Evolutionary conservation across 345 rosid species (phyloP).

Genomic region (Orychophragmus violaceus): DNA sequence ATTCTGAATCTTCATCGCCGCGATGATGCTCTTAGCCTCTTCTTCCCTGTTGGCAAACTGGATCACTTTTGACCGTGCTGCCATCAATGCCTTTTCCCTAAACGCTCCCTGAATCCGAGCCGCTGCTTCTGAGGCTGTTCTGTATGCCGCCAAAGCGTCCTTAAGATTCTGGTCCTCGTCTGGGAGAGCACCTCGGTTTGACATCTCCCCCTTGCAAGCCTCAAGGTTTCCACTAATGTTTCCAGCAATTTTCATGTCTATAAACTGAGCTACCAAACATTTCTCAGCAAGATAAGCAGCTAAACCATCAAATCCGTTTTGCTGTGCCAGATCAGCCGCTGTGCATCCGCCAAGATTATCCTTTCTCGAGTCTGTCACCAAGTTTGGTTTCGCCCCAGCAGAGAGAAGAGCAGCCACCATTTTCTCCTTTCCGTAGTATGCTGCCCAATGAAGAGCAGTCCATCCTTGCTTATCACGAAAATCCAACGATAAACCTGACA

Average conservation of each 20-base stretch:
- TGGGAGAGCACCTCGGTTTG: slow-evolving; percentile 33
- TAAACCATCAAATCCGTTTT: slow-evolving; percentile 68
- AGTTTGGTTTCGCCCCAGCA: slow-evolving; percentile 80
- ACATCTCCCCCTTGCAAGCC: slow-evolving; percentile 34
- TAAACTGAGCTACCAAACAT: slow-evolving; percentile 70
- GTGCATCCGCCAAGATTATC: slow-evolving; percentile 67
- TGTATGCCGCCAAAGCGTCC: slow-evolving; percentile 75
- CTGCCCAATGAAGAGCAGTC: slow-evolving; percentile 99
- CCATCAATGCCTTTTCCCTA: slow-evolving; percentile 70
- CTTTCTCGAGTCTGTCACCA: slow-evolving; percentile 80
- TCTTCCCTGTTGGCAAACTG: slow-evolving; percentile 45
- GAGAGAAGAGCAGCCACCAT: slow-evolving; percentile 91
- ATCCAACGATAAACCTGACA: slow-evolving; percentile 71
- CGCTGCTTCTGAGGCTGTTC: slow-evolving; percentile 90
- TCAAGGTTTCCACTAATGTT: slow-evolving; percentile 63
- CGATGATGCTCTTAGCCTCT: slow-evolving; percentile 67
- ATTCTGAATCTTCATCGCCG: slow-evolving; percentile 92
- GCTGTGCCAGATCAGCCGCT: slow-evolving; percentile 83
- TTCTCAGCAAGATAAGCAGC: slow-evolving; percentile 88
- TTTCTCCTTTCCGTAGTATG: slow-evolving; percentile 79
- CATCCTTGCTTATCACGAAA: slow-evolving; percentile 88
- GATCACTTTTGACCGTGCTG: slow-evolving; percentile 41
- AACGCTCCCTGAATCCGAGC: slow-evolving; percentile 82
- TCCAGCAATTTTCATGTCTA: slow-evolving; percentile 86
- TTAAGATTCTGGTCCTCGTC: slow-evolving; percentile 66